Evolutionary conservation across 163 green algal species (phyloP).

Genomic region (Prototheca cutis): DNA sequence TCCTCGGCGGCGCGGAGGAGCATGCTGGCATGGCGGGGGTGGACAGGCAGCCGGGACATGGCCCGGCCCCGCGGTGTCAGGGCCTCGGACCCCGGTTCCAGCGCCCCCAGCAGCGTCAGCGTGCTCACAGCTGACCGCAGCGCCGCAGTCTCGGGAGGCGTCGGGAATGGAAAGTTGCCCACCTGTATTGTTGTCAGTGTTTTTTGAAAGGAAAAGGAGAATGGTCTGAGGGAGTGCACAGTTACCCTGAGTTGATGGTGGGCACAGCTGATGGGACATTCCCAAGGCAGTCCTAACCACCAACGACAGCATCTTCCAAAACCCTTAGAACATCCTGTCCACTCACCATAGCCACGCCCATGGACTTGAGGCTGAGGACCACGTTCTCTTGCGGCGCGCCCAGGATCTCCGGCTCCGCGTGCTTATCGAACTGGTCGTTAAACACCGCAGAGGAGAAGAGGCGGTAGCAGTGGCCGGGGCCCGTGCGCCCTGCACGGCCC

Average conservation of each 20-base stretch:
- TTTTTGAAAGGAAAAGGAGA: no score
- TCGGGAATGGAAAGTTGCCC: conserved; percentile 82
- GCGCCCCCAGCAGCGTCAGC: conserved; percentile 56
- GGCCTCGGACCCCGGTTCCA: conserved; percentile 24
- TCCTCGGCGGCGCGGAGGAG: conserved; percentile 57
- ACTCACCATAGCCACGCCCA: conserved; percentile 93
- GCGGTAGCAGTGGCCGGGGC: conserved; percentile 87
- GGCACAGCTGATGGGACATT: no score
- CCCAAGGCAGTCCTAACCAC: no score
- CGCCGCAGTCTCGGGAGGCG: conserved; percentile 49
- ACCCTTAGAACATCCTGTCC: no score
- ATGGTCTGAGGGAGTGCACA: no score
- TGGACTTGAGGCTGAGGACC: conserved; percentile 78
- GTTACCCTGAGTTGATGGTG: no score
- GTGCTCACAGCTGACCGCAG: conserved; percentile 49
- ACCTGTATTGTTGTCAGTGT: no score
- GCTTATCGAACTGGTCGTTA: conserved; percentile 72
- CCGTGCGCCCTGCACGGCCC: conserved; percentile 78
- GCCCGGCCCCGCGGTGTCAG: conserved; percentile 61
- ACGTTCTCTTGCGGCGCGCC: conserved; percentile 80
- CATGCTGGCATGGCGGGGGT: conserved; percentile 75
- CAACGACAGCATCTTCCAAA: no score
- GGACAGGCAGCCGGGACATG: conserved; percentile 84
- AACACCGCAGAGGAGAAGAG: conserved; percentile 83
- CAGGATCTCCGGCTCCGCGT: conserved; percentile 75